Conservation (phyloP, 2,329 filamentous ascomycete genomes). For the Trichoderma pleuroti region DNA sequence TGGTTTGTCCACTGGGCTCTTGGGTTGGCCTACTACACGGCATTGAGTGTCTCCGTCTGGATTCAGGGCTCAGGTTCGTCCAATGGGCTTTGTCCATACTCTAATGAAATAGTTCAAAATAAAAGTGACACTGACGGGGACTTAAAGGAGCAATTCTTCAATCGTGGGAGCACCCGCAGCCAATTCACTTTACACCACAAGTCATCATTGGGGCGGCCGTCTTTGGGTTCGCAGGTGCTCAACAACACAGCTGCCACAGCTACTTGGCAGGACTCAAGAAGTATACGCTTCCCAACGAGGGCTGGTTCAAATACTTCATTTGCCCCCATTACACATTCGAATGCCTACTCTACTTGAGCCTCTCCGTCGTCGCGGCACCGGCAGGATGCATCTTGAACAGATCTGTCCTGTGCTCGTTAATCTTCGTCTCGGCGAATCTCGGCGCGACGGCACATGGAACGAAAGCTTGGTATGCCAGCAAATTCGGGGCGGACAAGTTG, state of each 20-base stretch:
- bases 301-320: slow-evolving; percentile 67
- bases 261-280: slow-evolving; percentile 70
- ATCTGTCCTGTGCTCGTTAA: slow-evolving; percentile 65
- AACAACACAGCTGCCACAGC: slow-evolving; percentile 72
- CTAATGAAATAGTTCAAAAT: not conserved
- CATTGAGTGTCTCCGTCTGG: slow-evolving; percentile 75
- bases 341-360: slow-evolving; percentile 75
- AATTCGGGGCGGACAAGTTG: slow-evolving; percentile 67
- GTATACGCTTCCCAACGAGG: slow-evolving; percentile 75
- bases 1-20: slow-evolving; percentile 79
- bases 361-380: slow-evolving; percentile 73
- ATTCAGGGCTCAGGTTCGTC: slow-evolving; percentile 70
- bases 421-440: slow-evolving; percentile 76
- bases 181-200: slow-evolving; percentile 25
- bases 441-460: slow-evolving; percentile 77
- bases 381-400: slow-evolving; percentile 62
- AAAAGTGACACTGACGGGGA: not conserved
- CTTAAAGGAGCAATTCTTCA: slow-evolving; percentile 33
- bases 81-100: not conserved
- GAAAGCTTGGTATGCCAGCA: slow-evolving; percentile 71
- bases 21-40: slow-evolving; percentile 73
- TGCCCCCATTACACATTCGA: slow-evolving; percentile 93
- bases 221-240: slow-evolving; percentile 65
- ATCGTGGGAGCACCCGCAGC: slow-evolving; percentile 29
- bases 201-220: slow-evolving; percentile 50